These are phyloP conservation scores for Colletotrichum plurivorum DNA, from an alignment of 2,329 filamentous ascomycete genomes.

Conservation along the genomic window DNA sequence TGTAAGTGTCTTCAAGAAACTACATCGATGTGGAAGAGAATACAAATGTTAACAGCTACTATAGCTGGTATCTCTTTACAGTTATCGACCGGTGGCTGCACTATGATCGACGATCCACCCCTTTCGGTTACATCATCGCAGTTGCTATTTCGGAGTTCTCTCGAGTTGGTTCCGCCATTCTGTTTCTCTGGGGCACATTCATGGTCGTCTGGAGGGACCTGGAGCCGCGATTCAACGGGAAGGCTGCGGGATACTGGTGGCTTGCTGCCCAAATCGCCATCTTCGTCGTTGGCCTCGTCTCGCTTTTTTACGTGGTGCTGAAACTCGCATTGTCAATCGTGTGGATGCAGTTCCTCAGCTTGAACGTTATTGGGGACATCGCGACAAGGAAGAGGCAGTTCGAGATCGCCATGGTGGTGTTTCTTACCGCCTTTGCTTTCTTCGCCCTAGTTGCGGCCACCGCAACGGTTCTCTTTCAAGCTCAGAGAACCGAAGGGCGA, in stretches of 20 bases:
- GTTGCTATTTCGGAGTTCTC: constrained; percentile 28
- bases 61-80: constrained; percentile 40
- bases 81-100: constrained; percentile 41
- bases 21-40: neutral
- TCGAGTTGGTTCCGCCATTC: constrained; percentile 38
- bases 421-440: constrained; percentile 32
- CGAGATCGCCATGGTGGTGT: constrained; percentile 39
- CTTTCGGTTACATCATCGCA: constrained; percentile 39
- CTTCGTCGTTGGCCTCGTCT: constrained; percentile 35
- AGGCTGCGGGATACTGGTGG: neutral
- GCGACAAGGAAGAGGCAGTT: constrained; percentile 40
- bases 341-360: constrained; percentile 42
- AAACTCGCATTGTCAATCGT: constrained; percentile 37
- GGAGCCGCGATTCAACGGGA: constrained; percentile 17
- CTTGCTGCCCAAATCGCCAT: constrained; percentile 31
- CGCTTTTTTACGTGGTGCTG: constrained; percentile 39
- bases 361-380: constrained; percentile 42
- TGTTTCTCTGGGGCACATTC: constrained; percentile 42
- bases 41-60: neutral
- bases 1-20: neutral
- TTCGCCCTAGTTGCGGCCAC: constrained; percentile 4
- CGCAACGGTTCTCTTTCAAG: constrained; percentile 12
- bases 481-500: constrained; percentile 31
- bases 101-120: constrained; percentile 21
- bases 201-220: constrained; percentile 40